These are phyloP conservation scores for Acanthamoeba sp. DNA, from an alignment of 208 protist species.

Conservation along the genomic window DNA sequence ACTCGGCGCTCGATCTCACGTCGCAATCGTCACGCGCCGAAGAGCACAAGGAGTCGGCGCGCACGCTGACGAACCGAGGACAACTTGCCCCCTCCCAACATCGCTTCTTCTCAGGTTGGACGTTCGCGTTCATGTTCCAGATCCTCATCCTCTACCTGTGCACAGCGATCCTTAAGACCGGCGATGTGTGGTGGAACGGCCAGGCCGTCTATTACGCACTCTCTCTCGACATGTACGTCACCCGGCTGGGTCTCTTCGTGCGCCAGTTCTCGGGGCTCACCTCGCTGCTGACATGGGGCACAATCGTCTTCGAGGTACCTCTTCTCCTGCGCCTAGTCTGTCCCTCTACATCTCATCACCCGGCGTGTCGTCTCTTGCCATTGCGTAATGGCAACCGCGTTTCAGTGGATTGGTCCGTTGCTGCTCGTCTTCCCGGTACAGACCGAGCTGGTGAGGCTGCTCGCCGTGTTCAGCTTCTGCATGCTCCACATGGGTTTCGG, in stretches of 20 bases:
- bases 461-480: background rate
- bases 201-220: slow-evolving; percentile 13
- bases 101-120: background rate
- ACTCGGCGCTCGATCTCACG: background rate
- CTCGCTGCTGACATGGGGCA: background rate
- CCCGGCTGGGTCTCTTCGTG: background rate
- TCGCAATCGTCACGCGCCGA: background rate
- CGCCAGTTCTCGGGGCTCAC: background rate
- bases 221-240: slow-evolving; percentile 5
- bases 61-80: too few relatives aligned
- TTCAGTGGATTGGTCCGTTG: background rate
- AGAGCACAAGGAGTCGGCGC: background rate
- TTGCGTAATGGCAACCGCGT: too few relatives aligned
- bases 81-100: background rate
- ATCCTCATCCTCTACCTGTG: background rate
- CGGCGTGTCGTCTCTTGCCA: background rate
- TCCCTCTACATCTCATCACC: background rate
- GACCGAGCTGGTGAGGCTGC: background rate
- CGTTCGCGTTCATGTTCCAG: background rate
- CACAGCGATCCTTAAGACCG: background rate
- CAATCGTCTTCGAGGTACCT: slow-evolving; percentile 26
- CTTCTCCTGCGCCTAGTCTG: too few relatives aligned
- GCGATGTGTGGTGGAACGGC: slow-evolving; percentile 10
- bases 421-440: background rate
- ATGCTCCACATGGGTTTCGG: slow-evolving; percentile 1